Base-by-base conservation (phyloP, 345 rosid genomes). In the Alliaria petiolata region DNA sequence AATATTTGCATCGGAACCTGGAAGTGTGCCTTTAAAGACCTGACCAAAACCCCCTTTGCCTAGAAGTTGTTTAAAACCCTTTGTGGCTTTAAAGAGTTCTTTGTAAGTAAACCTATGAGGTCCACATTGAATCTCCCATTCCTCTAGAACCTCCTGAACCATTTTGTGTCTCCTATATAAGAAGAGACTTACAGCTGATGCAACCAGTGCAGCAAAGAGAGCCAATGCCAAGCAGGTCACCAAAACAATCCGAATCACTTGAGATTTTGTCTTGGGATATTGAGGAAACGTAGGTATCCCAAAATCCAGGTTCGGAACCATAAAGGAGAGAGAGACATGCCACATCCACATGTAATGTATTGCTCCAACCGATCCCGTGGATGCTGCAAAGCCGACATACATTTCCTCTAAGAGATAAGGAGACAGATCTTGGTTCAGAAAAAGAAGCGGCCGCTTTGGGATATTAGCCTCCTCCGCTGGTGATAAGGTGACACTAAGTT, bases 351-450 rank as follows among this genome's bases (percentile, higher is more conserved):
- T 30, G 76, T 89, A 89, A 45, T 88, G 96, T 16, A 76, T 10
- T 74, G 92, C 87, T 34, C 89, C 81, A 40, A 88, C 70, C 62
- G 81, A 49, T 4, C 98, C 98, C 0, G 98, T 92, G 0, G 98
- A 88, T 14, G 95, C 69, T 12, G 96, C 65, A 67, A 85, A 85
- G 39, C 96, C 98, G 5, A 82, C 67, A 67, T 76, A 89, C 96
- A 92, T 88, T 2, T 43, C 14, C 16, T 85, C 90, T 51, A 65
- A 33, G 7, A 90, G 26, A 58, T 80, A 40, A 0, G 71, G 71
- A n/a, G 92, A 84, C 6, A 92, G 82, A 82, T 92, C 92, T 57
- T 79, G 81, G 63, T 74, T 76, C 46, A 81, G 55, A 0, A 83
- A 79, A 40, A 93, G 76, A 36, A 93, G 62, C 1, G 93, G 79